Evolutionary conservation across 2,329 filamentous ascomycete species (phyloP), one percentile per base, ranked within the genome.

Genomic region (Cytospora mali): DNA sequence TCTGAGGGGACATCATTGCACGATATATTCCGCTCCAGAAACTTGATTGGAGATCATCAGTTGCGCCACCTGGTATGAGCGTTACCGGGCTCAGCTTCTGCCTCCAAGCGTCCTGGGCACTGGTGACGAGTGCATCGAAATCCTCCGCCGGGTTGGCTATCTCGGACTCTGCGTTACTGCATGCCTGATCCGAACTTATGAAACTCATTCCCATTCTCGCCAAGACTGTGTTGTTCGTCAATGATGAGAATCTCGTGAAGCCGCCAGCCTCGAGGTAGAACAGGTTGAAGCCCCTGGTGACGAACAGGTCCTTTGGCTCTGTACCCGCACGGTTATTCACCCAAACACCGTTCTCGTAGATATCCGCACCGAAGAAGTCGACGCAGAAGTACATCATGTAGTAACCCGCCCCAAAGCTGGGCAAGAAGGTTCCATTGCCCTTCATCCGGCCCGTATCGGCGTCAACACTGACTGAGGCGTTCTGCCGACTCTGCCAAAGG

Each of bases 1-100:
- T 86, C 69, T 88, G 86, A 1, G 86, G 86, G 31, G 82, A 85
- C 64, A 88, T 85, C 80, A 88, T 82, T 0, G 80, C 75, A 25
- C 86, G 78, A 66, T 88, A 88, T 6, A 83, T 72, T 1, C 85
- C 85, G 62, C 84, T 87, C 84, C 84, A 89, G 69, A 89, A 88
- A 6, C 81, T 80, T 9, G 73, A 82, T 66, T 85, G 80, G 0
- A 88, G 68, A 3, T 78, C 75, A 39, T 79, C 79, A 13, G 81
- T 83, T 2, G 80, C 83, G 2, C 78, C 76, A 1, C 71, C 77
- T 0, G 80, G 69, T 62, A 83, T 77, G 21, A 89, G 69, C 2
- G 78, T 77, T 4, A 89, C 76, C 0, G 82, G 78, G 21, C 75
- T 75, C 55, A 89, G 69, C 68, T 88, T 89, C 23, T 80, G 73